A percentile compares a stretch with the other conserved stretches of the same genome.
Evolutionary conservation across 192 early-diverging fungal genomes (phyloP).

Genomic region (Linnemannia exigua): DNA sequence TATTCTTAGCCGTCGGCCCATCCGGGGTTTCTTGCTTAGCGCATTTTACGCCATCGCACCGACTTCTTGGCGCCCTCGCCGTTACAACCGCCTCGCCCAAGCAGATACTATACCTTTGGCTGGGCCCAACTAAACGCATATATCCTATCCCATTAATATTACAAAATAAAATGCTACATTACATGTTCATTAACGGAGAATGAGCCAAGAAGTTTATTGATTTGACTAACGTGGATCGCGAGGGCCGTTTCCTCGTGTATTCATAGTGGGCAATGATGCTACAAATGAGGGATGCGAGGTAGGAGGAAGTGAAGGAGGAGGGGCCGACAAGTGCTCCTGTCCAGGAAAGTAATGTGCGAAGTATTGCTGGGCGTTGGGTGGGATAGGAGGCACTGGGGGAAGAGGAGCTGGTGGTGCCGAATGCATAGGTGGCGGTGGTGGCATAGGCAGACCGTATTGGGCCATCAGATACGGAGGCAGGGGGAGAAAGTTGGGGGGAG

Average conservation of each 20-base stretch:
- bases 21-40: no score
- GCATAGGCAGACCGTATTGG: conserved; percentile 7
- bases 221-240: background rate
- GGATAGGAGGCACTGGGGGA: conserved; percentile 21
- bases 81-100: no score
- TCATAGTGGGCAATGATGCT: background rate
- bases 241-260: background rate
- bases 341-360: background rate
- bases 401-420: background rate
- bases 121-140: no score
- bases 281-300: background rate
- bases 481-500: conserved; percentile 24
- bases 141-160: no score
- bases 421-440: conserved; percentile 19
- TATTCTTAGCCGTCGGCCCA: no score
- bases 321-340: background rate
- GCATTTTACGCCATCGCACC: background rate
- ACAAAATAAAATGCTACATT: no score
- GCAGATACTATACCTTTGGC: no score
- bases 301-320: background rate
- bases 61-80: no score
- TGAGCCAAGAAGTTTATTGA: no score
- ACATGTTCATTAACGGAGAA: no score
- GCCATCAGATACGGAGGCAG: conserved; percentile 28
- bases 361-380: conserved; percentile 19